Evolutionary conservation across 352 stramenopile species (phyloP), one percentile per base, ranked within the genome.

Genomic region (Globisporangium okanoganense): DNA sequence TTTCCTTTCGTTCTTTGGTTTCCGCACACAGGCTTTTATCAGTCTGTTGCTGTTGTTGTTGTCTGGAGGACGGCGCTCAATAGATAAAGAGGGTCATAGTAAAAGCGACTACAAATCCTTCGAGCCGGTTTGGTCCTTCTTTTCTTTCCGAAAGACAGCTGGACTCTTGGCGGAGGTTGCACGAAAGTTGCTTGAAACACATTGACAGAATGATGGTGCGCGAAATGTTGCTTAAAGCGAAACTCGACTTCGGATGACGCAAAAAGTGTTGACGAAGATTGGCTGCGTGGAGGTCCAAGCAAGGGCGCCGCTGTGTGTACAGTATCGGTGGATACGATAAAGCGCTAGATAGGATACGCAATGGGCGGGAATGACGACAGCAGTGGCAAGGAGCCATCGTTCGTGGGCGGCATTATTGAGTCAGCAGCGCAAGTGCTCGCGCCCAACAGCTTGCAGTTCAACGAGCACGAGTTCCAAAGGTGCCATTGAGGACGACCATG

Each of bases 361-460:
- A 62, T 48, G 53, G 40, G 33, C 12, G 29, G 24, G 24, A 57
- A 38, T 12, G 50, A 62, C 16, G 27, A 54, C 45, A 13, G 36
- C 22, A 22, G 22, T 35, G 22, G n/a, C 33, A 51, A 45, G 13
- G 36, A 58, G 40, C 25, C 43, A 20, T 56, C 35, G 18, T 56
- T 77, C 13, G 55, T 88, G 44, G 64, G 56, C 4, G 62, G 67
- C 52, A 64, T 88, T 31, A 69, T 78, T 31, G 66, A 72, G 24
- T 72, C 72, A 20, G 76, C 76, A 2, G 67, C 69, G 48, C 73
- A 85, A 57, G 64, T 92, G 13, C 62, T 92, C 16, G 75, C 78
- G 29, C 82, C 82, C 36, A 92, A 92, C 53, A 88, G 76, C 49
- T 58, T 92, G 36, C 82, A 85, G 61, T 87, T 90, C 56, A 87